Conservation (phyloP, 2,329 filamentous ascomycete species). For the Aspergillus clavatus region DNA sequence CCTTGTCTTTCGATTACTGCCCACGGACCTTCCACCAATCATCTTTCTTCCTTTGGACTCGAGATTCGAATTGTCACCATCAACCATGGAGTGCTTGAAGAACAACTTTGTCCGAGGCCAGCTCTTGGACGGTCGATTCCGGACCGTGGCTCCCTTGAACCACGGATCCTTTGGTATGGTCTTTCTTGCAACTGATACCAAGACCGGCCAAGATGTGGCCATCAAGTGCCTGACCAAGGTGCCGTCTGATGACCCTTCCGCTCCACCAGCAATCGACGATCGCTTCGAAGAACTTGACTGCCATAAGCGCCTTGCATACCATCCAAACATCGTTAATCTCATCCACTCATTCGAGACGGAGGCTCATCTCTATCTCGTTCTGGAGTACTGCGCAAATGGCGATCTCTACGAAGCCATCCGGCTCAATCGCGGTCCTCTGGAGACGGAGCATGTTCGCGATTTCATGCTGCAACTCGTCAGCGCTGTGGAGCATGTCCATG, state of each 20-base stretch:
- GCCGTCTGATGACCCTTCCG: slow-evolving; percentile 55
- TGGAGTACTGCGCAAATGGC: slow-evolving; percentile 92
- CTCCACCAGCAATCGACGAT: slow-evolving; percentile 70
- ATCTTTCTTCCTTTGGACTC: slow-evolving; percentile 5
- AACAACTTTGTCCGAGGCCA: slow-evolving; percentile 33
- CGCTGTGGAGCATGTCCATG: slow-evolving; percentile 85
- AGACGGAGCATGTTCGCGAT: slow-evolving; percentile 93
- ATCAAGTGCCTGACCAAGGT: slow-evolving; percentile 95
- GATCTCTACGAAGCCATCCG: slow-evolving; percentile 98
- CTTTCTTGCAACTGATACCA: slow-evolving; percentile 78
- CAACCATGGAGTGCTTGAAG: slow-evolving; percentile 33
- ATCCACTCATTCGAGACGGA: slow-evolving; percentile 88
- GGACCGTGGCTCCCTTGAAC: slow-evolving; percentile 90
- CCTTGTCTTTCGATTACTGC: slow-evolving; percentile 5
- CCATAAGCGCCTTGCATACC: slow-evolving; percentile 71
- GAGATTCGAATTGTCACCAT: slow-evolving; percentile 16
- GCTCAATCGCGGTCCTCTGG: slow-evolving; percentile 75
- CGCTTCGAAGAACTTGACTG: slow-evolving; percentile 59
- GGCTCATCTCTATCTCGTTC: slow-evolving; percentile 81
- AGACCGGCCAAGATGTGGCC: slow-evolving; percentile 75
- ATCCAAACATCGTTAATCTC: slow-evolving; percentile 91
- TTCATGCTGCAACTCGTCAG: slow-evolving; percentile 95
- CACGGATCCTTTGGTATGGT: slow-evolving; percentile 99
- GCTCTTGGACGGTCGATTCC: slow-evolving; percentile 65
- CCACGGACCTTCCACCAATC: slow-evolving; percentile 3